Percentiles rank a stretch among this genome's conserved stretches.
These are phyloP conservation scores for Adansonia digitata DNA, from an alignment of 345 rosid genomes.

Conservation along the genomic window DNA sequence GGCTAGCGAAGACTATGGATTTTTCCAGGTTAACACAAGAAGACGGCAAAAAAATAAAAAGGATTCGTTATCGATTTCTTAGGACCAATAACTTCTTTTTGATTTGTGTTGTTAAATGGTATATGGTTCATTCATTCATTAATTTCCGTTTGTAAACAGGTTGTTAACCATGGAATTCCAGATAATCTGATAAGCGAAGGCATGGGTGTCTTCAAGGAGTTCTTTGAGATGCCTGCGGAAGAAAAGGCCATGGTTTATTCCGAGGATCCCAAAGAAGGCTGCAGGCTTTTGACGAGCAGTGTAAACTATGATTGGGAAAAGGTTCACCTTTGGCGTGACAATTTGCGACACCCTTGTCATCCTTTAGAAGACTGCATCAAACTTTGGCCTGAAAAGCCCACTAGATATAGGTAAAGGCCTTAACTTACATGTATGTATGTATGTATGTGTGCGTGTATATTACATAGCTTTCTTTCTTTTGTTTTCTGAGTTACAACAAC, in stretches of 20 bases:
- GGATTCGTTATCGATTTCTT: neutral
- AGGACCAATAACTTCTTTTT: neutral
- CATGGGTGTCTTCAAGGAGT: slow-evolving; percentile 16
- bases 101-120: neutral
- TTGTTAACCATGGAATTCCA: slow-evolving; percentile 16
- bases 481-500: neutral
- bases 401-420: slow-evolving; percentile 7
- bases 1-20: slow-evolving; percentile 22
- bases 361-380: slow-evolving; percentile 10
- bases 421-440: too few species aligned
- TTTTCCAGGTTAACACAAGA: slow-evolving; percentile 18
- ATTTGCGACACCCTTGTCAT: slow-evolving; percentile 11
- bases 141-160: slow-evolving; percentile 3
- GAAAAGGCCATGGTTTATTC: slow-evolving; percentile 9
- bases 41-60: too few species aligned
- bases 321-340: slow-evolving; percentile 21
- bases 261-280: neutral
- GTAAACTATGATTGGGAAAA: neutral
- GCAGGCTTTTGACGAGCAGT: slow-evolving; percentile 13
- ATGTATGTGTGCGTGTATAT: too few species aligned
- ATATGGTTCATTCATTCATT: neutral
- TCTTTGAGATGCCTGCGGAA: slow-evolving; percentile 17
- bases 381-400: slow-evolving; percentile 18
- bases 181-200: neutral
- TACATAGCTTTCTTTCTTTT: neutral